Evolutionary conservation across 176 grass and related monocot genomes (phyloP), one percentile per base, ranked within the genome.

Genomic region (Dendrocalamus sinicus): DNA sequence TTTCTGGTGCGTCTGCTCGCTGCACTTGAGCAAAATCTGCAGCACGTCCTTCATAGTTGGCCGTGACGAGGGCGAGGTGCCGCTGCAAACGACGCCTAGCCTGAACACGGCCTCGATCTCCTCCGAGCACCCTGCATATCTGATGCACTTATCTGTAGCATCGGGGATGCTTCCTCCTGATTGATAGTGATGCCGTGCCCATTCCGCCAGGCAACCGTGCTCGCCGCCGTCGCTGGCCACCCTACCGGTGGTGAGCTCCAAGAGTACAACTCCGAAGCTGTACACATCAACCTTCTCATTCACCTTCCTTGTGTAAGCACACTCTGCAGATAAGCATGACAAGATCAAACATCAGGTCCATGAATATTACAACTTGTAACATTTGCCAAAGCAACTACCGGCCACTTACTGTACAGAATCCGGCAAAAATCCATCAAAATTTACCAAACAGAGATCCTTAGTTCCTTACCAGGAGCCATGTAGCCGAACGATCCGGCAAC

Each of bases 221-320:
- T 90, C 82, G 30, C 90, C 86, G 46, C 92, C 96, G 70, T 96
- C 89, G 74, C 86, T 90, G 32, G 93, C 81, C 84, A 66, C 43
- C 67, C 81, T 73, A 10, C 96, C 93, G 22, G 96, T 96, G 4
- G 88, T 94, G 30, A 99, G 90, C 87, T 99, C 93, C 46, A 99
- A 75, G 15, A 99, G 90, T 45, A 99, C 92, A 11, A 96, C 96
- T 50, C 93, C 96, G 74, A 94, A 99, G 88, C 96, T 99, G 87
- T 96, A 99, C 14, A 94, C 92, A 60, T 96, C 92, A 0, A 94
- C 88, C 53, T 98, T 98, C 87, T 94, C 91, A 22, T 86, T 91
- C 26, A 92, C 63, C 72, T 90, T 95, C 65, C 86, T 92, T 3
- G 92, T 83, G 79, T 94, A 94, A 7, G 72, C 90, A 12, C 88